Evolutionary conservation across 352 stramenopile genomes (phyloP), one percentile per base, ranked within the genome.

Genomic region (Pilasporangium apinafurcum): DNA sequence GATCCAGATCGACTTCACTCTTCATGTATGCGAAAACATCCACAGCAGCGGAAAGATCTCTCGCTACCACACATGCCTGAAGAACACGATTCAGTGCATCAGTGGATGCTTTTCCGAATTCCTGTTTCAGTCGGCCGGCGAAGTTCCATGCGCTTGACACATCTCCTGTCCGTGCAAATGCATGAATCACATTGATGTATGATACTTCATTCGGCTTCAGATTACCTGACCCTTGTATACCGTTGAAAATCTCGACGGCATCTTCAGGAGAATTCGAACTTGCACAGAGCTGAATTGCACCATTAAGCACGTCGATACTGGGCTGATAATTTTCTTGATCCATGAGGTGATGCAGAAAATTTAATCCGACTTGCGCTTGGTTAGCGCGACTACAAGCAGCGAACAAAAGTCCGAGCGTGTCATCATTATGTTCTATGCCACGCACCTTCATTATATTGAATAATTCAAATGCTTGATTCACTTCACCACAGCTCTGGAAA

Each of bases 301-400:
- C 71, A 37, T 67, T 81, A 8, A 83, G 51, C 8, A 77, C 59
- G 8, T 69, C 58, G 24, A 83, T 17, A 28, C 56, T 72, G 13
- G 71, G 68, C 14, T 55, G 56, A 39, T 70, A 81, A 8, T 32
- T 48, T n/a, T 65, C 39, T 5, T 50, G 39, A 22, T 60, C 39
- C 53, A 85, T 71, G 51, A 83, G 50, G 45, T 83, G 65, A 5
- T 88, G 59, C 37, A 91, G 41, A 26, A 91, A 86, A 2, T 64
- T 62, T 28, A 83, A 39, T 5, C 78, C 78, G 1, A 83, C 51
- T 8, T 77, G 61, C 36, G 62, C 57, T 18, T 86, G 49, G 13
- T 77, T 57, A 0, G 63, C 44, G 7, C 44, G 61, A 18, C 60
- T 66, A 30, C 70, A 85, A 5, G 62, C 68, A 13, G 60, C 62